phyloP scores from a whole-genome alignment of 108 stramenopile genomes.

The Discostella stelligeroides region DNA sequence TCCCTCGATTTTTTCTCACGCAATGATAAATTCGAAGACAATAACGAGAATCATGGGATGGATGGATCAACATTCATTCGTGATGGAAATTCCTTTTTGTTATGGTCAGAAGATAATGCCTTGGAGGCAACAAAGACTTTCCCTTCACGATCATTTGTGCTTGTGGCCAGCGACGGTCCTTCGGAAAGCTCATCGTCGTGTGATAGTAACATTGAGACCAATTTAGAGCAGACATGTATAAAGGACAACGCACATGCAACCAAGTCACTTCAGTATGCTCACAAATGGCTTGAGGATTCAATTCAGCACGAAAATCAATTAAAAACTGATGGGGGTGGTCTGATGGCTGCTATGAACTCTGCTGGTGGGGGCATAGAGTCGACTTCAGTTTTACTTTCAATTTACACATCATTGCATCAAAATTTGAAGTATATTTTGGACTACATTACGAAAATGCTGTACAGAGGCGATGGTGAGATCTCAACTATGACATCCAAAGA shows the following conservation, averaged over 20 bases:
- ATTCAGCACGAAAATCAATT: conserved; percentile 56
- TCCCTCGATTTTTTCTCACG: conserved; percentile 43
- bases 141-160: conserved; percentile 48
- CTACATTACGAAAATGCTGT: conserved; percentile 1
- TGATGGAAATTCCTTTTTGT: conserved; percentile 33
- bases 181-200: conserved; percentile 41
- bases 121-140: conserved; percentile 39
- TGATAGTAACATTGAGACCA: conserved; percentile 4
- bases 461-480: conserved; percentile 6
- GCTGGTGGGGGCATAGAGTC: conserved; percentile 90
- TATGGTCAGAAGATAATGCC: conserved; percentile 51
- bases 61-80: conserved; percentile 30
- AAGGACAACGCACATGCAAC: conserved; percentile 18
- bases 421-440: conserved; percentile 21
- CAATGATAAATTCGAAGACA: conserved; percentile 48
- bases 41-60: conserved; percentile 5
- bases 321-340: conserved; percentile 62
- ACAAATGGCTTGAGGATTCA: conserved; percentile 65
- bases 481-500: neutral
- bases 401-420: conserved; percentile 52
- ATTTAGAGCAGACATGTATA: conserved; percentile 20
- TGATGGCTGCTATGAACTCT: conserved; percentile 71
- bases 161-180: conserved; percentile 60
- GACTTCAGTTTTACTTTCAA: conserved; percentile 68
- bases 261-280: conserved; percentile 58